Conservation (phyloP, 2,329 filamentous ascomycete genomes). For the Penicillium sumatraense region DNA sequence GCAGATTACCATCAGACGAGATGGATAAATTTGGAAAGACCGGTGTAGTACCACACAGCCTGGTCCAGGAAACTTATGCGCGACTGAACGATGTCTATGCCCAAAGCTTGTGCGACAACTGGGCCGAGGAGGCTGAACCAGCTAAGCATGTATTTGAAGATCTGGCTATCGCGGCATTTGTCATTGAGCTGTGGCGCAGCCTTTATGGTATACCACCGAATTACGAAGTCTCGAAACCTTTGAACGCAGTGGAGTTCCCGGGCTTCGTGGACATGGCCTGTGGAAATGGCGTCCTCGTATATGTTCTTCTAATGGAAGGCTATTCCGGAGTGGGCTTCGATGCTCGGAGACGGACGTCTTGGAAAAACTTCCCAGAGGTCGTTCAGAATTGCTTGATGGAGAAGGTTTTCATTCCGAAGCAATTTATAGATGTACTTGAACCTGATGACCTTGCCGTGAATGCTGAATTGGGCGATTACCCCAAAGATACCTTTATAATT, state of each 20-base stretch:
- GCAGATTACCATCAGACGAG: neutral
- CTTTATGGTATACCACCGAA: conserved; percentile 66
- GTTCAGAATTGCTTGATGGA: conserved; percentile 60
- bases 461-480: conserved; percentile 66
- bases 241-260: conserved; percentile 60
- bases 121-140: conserved; percentile 87
- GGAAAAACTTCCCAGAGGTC: conserved; percentile 68
- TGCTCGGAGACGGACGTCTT: conserved; percentile 82
- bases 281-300: conserved; percentile 87
- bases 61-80: conserved; percentile 81
- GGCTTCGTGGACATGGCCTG: conserved; percentile 97
- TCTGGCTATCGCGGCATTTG: conserved; percentile 83
- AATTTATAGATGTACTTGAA: conserved; percentile 41
- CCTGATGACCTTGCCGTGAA: conserved; percentile 20
- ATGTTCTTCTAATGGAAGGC: conserved; percentile 79
- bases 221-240: conserved; percentile 15
- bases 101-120: conserved; percentile 68
- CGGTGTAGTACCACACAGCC: conserved; percentile 70
- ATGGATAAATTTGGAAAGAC: neutral
- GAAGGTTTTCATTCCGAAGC: conserved; percentile 63
- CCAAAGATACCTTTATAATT: conserved; percentile 81
- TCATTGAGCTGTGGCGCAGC: conserved; percentile 86
- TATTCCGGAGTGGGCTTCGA: conserved; percentile 91
- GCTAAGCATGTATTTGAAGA: conserved; percentile 96
- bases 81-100: conserved; percentile 81